A percentile compares a stretch with the other conserved stretches of the same genome.
These are phyloP conservation scores for Trematosphaeria pertusa DNA, from an alignment of 2,329 filamentous ascomycete genomes.

Conservation along the genomic window DNA sequence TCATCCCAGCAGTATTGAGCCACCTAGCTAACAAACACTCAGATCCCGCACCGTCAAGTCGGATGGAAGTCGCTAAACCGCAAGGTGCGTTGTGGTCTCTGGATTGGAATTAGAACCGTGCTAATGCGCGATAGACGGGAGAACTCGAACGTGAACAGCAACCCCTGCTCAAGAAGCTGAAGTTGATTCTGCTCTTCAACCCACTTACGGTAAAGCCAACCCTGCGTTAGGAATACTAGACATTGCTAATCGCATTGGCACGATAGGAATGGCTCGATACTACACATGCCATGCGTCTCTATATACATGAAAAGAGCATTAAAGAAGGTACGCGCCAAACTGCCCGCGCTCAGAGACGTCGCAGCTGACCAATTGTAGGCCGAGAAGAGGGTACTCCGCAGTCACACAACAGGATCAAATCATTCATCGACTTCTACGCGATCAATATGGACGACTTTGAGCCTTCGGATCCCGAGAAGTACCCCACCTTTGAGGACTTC, in stretches of 20 bases:
- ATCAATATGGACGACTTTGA: slow-evolving; percentile 51
- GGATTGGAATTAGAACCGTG: slow-evolving; percentile 8
- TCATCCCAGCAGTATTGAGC: too few species aligned
- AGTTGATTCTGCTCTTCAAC: slow-evolving; percentile 53
- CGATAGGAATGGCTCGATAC: not conserved
- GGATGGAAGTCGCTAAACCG: slow-evolving; percentile 11
- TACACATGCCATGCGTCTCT: not conserved
- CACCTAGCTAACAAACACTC: not conserved
- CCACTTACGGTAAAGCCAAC: slow-evolving; percentile 14
- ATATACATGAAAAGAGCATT: not conserved
- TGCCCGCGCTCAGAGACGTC: too few species aligned
- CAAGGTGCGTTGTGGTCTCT: slow-evolving; percentile 5
- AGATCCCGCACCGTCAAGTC: slow-evolving; percentile 9
- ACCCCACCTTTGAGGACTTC: slow-evolving; percentile 50
- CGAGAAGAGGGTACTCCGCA: slow-evolving; percentile 33
- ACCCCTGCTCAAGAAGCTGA: slow-evolving; percentile 50
- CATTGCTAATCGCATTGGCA: slow-evolving; percentile 49
- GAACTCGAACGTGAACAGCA: slow-evolving; percentile 49
- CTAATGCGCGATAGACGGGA: slow-evolving; percentile 24
- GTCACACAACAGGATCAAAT: slow-evolving; percentile 46
- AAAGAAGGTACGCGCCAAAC: not conserved
- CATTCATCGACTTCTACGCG: slow-evolving; percentile 47
- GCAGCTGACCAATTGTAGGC: slow-evolving; percentile 12
- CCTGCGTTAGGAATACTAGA: slow-evolving; percentile 51
- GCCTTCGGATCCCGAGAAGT: slow-evolving; percentile 44